Evolutionary conservation across 208 protist genomes (phyloP).

Genomic region (Leptomonas seymouri): DNA sequence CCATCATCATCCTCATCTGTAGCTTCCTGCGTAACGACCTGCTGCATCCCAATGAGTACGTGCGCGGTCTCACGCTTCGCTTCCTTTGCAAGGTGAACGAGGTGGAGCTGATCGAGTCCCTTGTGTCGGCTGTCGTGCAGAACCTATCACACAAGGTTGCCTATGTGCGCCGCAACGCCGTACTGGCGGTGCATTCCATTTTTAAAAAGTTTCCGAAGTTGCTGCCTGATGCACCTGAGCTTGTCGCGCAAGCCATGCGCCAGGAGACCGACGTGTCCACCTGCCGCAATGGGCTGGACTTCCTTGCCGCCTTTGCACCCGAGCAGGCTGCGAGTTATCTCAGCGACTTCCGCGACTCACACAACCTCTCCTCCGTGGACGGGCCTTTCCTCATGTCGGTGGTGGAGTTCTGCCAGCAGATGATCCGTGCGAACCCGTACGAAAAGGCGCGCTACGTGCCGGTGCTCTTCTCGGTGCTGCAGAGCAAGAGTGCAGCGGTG

Average conservation of each 20-base stretch:
- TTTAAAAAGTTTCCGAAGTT: conserved; percentile 94
- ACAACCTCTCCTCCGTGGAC: conserved; percentile 71
- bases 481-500: conserved; percentile 93
- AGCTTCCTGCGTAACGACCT: conserved; percentile 97
- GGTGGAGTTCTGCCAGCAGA: conserved; percentile 83
- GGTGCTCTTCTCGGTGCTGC: conserved; percentile 95
- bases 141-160: conserved; percentile 95
- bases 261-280: conserved; percentile 91
- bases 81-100: conserved; percentile 98
- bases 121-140: conserved; percentile 93
- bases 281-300: conserved; percentile 98
- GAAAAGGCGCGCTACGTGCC: conserved; percentile 95
- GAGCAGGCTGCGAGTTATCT: conserved; percentile 95
- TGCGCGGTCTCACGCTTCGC: conserved; percentile 96
- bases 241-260: conserved; percentile 94
- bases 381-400: conserved; percentile 94
- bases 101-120: conserved; percentile 96
- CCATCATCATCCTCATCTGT: conserved; percentile 98
- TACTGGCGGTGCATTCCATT: conserved; percentile 96
- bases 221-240: conserved; percentile 97
- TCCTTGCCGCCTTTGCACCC: conserved; percentile 96
- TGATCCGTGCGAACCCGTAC: conserved; percentile 82
- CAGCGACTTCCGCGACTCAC: conserved; percentile 83
- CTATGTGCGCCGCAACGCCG: conserved; percentile 98
- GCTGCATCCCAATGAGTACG: conserved; percentile 98